Percentiles rank a stretch among this genome's conserved stretches.
Evolutionary conservation across 306 rosid species (phyloP).

Genomic region (Sicyos baderoa): DNA sequence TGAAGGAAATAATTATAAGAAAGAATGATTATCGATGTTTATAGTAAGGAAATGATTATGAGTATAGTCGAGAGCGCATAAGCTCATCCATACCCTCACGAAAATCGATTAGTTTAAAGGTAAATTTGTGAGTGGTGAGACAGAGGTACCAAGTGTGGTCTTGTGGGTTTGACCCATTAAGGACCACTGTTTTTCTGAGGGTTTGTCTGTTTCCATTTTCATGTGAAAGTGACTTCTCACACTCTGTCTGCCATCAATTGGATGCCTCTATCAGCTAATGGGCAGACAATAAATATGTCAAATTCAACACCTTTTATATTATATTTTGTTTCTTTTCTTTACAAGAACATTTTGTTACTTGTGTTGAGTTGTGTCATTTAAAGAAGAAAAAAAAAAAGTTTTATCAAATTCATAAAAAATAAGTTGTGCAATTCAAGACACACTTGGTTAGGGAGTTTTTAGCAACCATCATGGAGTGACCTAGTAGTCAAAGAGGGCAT

Average conservation of each 20-base stretch:
- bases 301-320: not conserved
- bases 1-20: too few relatives aligned
- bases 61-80: too few relatives aligned
- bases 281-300: constrained; percentile 6
- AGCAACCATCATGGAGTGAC: too few relatives aligned
- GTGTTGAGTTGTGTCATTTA: too few relatives aligned
- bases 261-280: not conserved
- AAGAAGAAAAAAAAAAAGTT: too few relatives aligned
- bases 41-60: too few relatives aligned
- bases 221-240: constrained; percentile 2
- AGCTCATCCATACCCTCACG: too few relatives aligned
- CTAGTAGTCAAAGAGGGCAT: too few relatives aligned
- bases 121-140: constrained; percentile 1
- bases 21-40: too few relatives aligned
- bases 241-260: constrained; percentile 1
- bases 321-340: constrained; percentile 2
- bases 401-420: too few relatives aligned
- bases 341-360: not conserved
- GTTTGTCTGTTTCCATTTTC: not conserved
- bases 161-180: constrained; percentile 3
- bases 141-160: not conserved
- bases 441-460: too few relatives aligned
- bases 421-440: too few relatives aligned
- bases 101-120: not conserved
- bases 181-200: constrained; percentile 5